phyloP scores from a whole-genome alignment of 192 early-diverging fungal species.

The Coemansia sp. region DNA sequence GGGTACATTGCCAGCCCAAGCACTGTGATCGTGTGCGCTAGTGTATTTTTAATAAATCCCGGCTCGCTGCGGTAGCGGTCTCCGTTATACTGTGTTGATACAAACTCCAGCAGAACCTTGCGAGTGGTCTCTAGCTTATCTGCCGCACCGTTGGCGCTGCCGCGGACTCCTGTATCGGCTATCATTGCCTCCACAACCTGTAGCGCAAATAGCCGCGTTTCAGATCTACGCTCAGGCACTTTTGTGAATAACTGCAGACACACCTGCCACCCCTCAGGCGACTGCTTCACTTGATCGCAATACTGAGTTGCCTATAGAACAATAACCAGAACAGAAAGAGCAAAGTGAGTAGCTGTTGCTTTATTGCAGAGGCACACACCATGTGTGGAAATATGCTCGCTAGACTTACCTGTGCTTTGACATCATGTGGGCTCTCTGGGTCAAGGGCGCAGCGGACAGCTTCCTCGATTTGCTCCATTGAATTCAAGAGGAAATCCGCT shows the following conservation, averaged over 20 bases:
- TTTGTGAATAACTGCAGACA: constrained; percentile 78
- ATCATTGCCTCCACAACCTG: constrained; percentile 72
- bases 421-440: constrained; percentile 62
- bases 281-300: constrained; percentile 76
- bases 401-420: constrained; percentile 72
- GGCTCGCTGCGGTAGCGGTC: constrained; percentile 40
- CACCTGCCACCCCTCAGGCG: constrained; percentile 81
- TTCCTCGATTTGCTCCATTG: constrained; percentile 77
- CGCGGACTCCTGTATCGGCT: constrained; percentile 25
- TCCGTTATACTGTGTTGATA: constrained; percentile 37
- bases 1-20: constrained; percentile 82
- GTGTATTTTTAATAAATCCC: constrained; percentile 76
- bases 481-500: background rate
- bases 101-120: constrained; percentile 38
- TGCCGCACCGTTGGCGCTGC: constrained; percentile 26
- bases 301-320: constrained; percentile 70
- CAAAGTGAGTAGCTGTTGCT: background rate
- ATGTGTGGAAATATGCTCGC: background rate
- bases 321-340: background rate
- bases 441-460: constrained; percentile 77
- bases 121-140: constrained; percentile 38
- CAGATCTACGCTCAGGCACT: constrained; percentile 70
- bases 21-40: constrained; percentile 76
- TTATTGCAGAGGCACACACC: background rate
- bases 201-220: constrained; percentile 81